phyloP scores from a whole-genome alignment of 495 filamentous ascomycete genomes.

The Daldinia concentrica region DNA sequence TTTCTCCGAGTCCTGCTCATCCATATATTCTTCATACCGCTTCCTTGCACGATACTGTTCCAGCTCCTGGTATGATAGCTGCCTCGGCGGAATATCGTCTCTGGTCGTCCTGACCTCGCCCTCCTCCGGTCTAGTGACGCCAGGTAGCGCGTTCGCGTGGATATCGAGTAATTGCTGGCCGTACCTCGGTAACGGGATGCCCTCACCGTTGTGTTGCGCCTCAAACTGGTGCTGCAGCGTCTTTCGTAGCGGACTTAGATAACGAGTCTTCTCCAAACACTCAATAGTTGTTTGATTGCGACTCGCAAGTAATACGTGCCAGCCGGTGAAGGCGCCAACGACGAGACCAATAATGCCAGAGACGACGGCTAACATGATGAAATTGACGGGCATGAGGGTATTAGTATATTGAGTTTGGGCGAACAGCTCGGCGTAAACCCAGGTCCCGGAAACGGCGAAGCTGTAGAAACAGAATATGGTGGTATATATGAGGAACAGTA shows the following conservation, averaged over 20 bases:
- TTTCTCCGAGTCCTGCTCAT: slow-evolving; percentile 84
- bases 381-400: slow-evolving; percentile 85
- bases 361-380: slow-evolving; percentile 84
- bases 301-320: slow-evolving; percentile 87
- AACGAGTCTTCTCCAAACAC: slow-evolving; percentile 91
- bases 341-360: slow-evolving; percentile 92
- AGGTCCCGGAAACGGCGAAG: slow-evolving; percentile 74
- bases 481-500: slow-evolving; percentile 93
- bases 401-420: slow-evolving; percentile 68
- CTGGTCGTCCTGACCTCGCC: slow-evolving; percentile 65
- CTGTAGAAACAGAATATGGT: slow-evolving; percentile 84
- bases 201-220: slow-evolving; percentile 60
- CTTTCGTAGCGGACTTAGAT: slow-evolving; percentile 79
- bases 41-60: slow-evolving; percentile 74
- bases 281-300: slow-evolving; percentile 92
- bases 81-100: slow-evolving; percentile 35
- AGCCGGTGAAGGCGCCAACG: slow-evolving; percentile 85
- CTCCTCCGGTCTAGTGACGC: slow-evolving; percentile 80
- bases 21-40: slow-evolving; percentile 86
- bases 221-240: slow-evolving; percentile 69
- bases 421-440: slow-evolving; percentile 85
- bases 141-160: slow-evolving; percentile 84
- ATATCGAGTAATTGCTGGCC: slow-evolving; percentile 80
- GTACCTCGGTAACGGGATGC: slow-evolving; percentile 67
- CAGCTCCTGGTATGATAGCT: slow-evolving; percentile 70